Percentiles rank a stretch among this genome's conserved stretches.
These are phyloP conservation scores for Myxozyma monticola DNA, from an alignment of 805 yeast species.

Conservation along the genomic window DNA sequence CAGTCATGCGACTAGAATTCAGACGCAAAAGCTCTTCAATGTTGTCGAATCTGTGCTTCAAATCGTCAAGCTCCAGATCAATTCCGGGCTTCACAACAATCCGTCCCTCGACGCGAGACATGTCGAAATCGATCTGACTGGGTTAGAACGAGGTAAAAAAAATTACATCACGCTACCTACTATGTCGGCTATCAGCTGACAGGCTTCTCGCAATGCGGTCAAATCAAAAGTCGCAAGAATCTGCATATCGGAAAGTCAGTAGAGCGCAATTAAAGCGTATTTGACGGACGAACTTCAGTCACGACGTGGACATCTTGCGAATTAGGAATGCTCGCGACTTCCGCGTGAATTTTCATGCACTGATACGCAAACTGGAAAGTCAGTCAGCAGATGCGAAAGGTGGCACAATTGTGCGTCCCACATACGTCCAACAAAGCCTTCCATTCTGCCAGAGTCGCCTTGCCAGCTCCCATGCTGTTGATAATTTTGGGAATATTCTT, in stretches of 20 bases:
- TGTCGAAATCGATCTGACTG: slow-evolving; percentile 42
- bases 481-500: slow-evolving; percentile 38
- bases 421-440: slow-evolving; percentile 33
- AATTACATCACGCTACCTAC: slow-evolving; percentile 2
- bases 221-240: slow-evolving; percentile 28
- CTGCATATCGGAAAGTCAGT: no score
- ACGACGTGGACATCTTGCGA: background rate
- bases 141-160: background rate
- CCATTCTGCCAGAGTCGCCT: slow-evolving; percentile 39
- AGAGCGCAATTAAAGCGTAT: no score
- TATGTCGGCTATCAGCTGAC: slow-evolving; percentile 33
- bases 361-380: slow-evolving; percentile 4
- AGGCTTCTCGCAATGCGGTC: slow-evolving; percentile 18
- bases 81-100: slow-evolving; percentile 39
- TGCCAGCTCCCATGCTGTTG: slow-evolving; percentile 35
- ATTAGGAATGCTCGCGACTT: background rate
- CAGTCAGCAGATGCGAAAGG: slow-evolving; percentile 16
- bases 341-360: slow-evolving; percentile 5
- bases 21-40: slow-evolving; percentile 40
- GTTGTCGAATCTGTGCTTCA: slow-evolving; percentile 34
- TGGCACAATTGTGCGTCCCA: slow-evolving; percentile 28
- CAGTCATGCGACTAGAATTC: slow-evolving; percentile 31
- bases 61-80: slow-evolving; percentile 37
- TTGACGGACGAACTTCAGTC: no score
- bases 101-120: slow-evolving; percentile 37